These are phyloP conservation scores for Ephemerocybe angulata DNA, from an alignment of 768 basidiomycete genomes.

Conservation along the genomic window DNA sequence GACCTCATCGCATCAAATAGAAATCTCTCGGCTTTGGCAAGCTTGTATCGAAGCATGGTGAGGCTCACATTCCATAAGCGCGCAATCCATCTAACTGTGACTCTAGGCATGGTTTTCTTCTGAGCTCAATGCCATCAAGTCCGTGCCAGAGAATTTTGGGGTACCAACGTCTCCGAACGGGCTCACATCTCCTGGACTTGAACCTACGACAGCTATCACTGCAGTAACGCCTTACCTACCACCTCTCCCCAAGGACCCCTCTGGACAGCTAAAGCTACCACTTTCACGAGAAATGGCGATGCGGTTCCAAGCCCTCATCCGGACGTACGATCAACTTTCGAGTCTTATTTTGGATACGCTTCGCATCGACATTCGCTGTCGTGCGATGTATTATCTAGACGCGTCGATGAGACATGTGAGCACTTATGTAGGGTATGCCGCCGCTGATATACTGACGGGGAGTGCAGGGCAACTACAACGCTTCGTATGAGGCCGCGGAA, in stretches of 20 bases:
- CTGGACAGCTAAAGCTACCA: conserved; percentile 62
- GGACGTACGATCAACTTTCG: conserved; percentile 87
- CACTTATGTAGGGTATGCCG: conserved; percentile 14
- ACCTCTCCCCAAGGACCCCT: conserved; percentile 30
- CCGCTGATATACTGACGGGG: neutral
- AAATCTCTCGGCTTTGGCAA: conserved; percentile 71
- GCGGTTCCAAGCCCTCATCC: conserved; percentile 89
- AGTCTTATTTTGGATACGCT: conserved; percentile 85
- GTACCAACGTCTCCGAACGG: conserved; percentile 50
- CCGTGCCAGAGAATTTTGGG: conserved; percentile 49
- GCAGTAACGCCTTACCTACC: conserved; percentile 47
- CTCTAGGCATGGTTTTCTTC: conserved; percentile 80
- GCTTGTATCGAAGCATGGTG: conserved; percentile 84
- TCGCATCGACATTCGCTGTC: conserved; percentile 82
- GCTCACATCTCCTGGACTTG: conserved; percentile 25
- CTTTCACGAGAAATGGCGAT: conserved; percentile 86
- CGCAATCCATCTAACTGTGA: conserved; percentile 1
- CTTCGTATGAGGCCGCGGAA: conserved; percentile 82
- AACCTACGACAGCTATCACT: conserved; percentile 47
- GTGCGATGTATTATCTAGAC: conserved; percentile 76
- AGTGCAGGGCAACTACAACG: conserved; percentile 75
- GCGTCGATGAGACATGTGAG: conserved; percentile 74
- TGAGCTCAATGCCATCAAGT: conserved; percentile 66
- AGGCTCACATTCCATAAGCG: conserved; percentile 25
- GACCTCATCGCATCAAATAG: conserved; percentile 71